Conservation (phyloP, 2,329 filamentous ascomycete species). For the Botrytis elliptica region DNA sequence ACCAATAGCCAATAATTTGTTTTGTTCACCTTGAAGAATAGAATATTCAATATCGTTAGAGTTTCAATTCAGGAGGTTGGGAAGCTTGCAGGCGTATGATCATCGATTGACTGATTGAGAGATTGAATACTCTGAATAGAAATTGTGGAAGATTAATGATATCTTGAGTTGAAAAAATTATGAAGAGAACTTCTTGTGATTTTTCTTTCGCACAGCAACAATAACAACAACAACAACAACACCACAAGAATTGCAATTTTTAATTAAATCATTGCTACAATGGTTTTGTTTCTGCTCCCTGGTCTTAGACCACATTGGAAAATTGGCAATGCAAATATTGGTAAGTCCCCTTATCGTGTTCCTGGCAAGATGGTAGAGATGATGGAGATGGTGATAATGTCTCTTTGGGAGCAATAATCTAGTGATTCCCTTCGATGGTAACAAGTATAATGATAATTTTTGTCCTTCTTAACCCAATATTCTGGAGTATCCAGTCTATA, state of each 20-base stretch:
- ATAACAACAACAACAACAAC: neutral
- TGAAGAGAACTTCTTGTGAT: neutral
- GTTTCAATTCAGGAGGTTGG: neutral
- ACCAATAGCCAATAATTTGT: neutral
- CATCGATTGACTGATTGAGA: neutral
- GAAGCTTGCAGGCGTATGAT: neutral
- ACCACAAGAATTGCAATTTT: too few relatives aligned
- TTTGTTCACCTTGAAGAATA: neutral
- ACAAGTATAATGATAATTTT: fast-evolving
- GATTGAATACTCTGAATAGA: neutral
- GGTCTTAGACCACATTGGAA: neutral
- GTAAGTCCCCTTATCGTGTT: neutral
- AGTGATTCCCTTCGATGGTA: neutral
- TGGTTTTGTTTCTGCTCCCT: neutral
- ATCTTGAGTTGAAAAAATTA: neutral
- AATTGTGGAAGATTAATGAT: neutral
- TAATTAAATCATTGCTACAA: fast-evolving
- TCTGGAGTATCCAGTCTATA: neutral
- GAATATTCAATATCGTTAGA: neutral
- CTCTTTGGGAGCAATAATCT: neutral
- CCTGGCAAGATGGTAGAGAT: neutral
- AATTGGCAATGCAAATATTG: neutral
- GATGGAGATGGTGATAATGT: neutral
- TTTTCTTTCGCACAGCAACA: neutral
- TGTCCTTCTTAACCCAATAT: neutral